These are phyloP conservation scores for Geranomyces variabilis DNA, from an alignment of 192 early-diverging fungal genomes.

Conservation along the genomic window DNA sequence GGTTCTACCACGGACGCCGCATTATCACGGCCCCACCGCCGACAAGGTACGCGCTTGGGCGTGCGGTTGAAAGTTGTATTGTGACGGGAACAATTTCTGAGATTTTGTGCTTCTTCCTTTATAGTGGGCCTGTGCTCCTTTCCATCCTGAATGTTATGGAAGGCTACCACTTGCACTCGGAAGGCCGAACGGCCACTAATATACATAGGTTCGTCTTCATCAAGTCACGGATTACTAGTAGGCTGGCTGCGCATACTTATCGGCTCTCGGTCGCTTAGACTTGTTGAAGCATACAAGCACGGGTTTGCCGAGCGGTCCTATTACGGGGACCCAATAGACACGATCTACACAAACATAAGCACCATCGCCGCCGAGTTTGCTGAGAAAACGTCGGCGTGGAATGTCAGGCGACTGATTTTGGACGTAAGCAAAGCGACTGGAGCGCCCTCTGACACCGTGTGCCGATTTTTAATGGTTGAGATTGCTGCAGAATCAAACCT, in stretches of 20 bases:
- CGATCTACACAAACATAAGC: constrained; percentile 57
- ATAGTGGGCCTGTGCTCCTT: constrained; percentile 76
- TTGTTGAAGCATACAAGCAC: constrained; percentile 86
- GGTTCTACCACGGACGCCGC: constrained; percentile 78
- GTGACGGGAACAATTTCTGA: background rate
- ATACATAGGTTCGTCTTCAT: constrained; percentile 62
- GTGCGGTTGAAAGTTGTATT: background rate
- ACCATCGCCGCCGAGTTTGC: constrained; percentile 64
- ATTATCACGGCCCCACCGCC: constrained; percentile 74
- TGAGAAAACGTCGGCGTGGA: constrained; percentile 68
- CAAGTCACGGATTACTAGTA: background rate
- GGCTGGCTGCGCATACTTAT: background rate
- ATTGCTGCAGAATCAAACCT: constrained; percentile 49
- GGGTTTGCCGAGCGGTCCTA: constrained; percentile 82
- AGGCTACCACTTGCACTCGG: constrained; percentile 67
- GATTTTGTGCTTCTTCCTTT: background rate
- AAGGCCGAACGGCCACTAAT: constrained; percentile 65
- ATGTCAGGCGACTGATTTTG: constrained; percentile 72
- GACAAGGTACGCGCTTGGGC: constrained; percentile 47
- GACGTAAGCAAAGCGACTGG: constrained; percentile 44
- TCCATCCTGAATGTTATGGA: constrained; percentile 88
- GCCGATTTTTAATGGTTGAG: background rate
- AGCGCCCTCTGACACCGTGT: background rate
- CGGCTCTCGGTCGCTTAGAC: constrained; percentile 12
- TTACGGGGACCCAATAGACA: constrained; percentile 75